Evolutionary conservation across 2,329 filamentous ascomycete species (phyloP).

Genomic region (Rachicladosporium sp.): DNA sequence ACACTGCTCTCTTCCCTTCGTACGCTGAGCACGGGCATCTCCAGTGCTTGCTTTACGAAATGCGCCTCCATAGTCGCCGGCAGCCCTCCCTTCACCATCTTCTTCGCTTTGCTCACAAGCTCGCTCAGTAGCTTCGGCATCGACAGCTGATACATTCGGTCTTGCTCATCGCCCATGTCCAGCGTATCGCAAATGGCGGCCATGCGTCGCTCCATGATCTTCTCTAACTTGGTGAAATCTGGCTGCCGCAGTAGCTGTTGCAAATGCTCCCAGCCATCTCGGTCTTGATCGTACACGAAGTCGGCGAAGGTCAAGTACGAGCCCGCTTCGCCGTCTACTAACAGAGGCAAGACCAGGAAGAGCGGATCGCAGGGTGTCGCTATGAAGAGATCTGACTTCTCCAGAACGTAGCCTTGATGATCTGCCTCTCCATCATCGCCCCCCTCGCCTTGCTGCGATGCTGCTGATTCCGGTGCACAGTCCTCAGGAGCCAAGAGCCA

Average conservation of each 20-base stretch:
- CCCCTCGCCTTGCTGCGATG: background rate
- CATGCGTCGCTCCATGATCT: conserved; percentile 41
- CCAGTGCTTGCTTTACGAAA: conserved; percentile 64
- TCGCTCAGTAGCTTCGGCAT: conserved; percentile 55
- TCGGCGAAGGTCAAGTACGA: conserved; percentile 54
- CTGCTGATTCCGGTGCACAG: too few relatives aligned
- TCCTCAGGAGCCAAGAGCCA: conserved; percentile 37
- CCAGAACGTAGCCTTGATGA: conserved; percentile 43
- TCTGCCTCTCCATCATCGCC: background rate
- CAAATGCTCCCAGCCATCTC: conserved; percentile 44
- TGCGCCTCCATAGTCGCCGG: conserved; percentile 75
- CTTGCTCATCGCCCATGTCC: conserved; percentile 74
- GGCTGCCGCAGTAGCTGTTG: conserved; percentile 37
- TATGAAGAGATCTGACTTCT: conserved; percentile 62
- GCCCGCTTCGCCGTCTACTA: conserved; percentile 7
- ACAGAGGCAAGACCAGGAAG: conserved; percentile 72
- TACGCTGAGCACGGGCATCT: conserved; percentile 61
- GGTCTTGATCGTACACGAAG: conserved; percentile 51
- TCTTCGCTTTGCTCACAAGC: conserved; percentile 58
- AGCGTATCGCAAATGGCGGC: conserved; percentile 65
- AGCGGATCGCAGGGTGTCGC: conserved; percentile 75
- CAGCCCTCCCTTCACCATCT: conserved; percentile 52
- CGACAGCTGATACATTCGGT: conserved; percentile 72
- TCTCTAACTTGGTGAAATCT: conserved; percentile 33
- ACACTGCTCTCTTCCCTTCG: conserved; percentile 43